Base-by-base conservation (phyloP, 2,329 filamentous ascomycete species). In the Diaporthe helianthi region DNA sequence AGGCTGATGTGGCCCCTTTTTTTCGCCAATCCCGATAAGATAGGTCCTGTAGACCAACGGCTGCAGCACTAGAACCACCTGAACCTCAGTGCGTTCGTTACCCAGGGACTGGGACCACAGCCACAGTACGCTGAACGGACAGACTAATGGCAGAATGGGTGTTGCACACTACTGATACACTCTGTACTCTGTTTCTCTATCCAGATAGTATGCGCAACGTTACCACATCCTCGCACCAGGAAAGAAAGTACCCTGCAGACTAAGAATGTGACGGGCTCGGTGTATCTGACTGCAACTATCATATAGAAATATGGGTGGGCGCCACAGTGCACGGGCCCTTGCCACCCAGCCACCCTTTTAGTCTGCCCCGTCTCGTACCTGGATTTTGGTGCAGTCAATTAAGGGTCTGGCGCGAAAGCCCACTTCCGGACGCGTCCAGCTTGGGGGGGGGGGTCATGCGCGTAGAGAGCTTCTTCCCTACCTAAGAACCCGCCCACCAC, bases 381-480 rank as follows among this genome's bases (percentile, higher is more conserved):
- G 38, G 38, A 31, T 60, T 26, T 46, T 13, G 55, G 17, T 47
- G 41, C 52, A 51, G 24, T 49, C 65, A 67, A 46, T 67, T 58
- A 58, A 67, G 51, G 52, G 52, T 53, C 64, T 67, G 41, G 38
- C 65, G 65, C 65, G 65, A 67, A 58, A 67, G 65, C 65, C 65
- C 65, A 67, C 65, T 38, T 44, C 54, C 53, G 53, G 52, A 58
- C 65, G 65, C 65, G 65, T 67, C 19, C 61, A 29, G 47, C 38
- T 49, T 12, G 41, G 24, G 44, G 31, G 36, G 41, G 24, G 44
- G 31, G 52, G 36, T 29, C 52, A 54, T 49, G 64, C 64, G 65
- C 65, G 65, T 67, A 58, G 19, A 49, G 52, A 67, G 65, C 65
- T 67, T 67, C 65, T 58, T 58, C 64, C 64, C 52, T 67, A 55